Conservation (phyloP, 495 filamentous ascomycete species). For the Lepidopterella palustris region DNA sequence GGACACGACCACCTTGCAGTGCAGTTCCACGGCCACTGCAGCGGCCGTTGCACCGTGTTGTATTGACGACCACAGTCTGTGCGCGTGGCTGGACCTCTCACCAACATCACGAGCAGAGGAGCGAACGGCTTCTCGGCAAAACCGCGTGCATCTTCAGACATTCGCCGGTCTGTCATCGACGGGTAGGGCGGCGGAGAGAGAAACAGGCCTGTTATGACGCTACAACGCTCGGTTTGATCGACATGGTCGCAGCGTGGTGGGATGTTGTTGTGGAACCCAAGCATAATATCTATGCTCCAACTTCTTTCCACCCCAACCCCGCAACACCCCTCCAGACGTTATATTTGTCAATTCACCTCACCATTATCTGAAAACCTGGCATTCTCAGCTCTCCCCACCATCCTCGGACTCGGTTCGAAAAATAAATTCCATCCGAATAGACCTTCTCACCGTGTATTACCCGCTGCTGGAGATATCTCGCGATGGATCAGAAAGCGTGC, state of each 20-base stretch:
- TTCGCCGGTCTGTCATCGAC: not conserved
- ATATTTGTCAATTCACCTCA: not conserved
- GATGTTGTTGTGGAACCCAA: not conserved
- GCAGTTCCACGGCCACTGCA: too few relatives aligned
- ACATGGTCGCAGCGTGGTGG: not conserved
- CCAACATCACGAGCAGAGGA: too few relatives aligned
- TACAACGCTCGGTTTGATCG: not conserved
- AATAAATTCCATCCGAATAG: not conserved
- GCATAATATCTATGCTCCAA: not conserved
- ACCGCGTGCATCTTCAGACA: too few relatives aligned
- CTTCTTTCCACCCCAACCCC: not conserved
- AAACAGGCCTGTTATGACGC: not conserved
- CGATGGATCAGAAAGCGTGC: too few relatives aligned
- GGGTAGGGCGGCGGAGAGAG: not conserved
- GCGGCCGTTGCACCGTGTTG: too few relatives aligned
- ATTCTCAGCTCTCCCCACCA: not conserved
- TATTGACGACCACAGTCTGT: too few relatives aligned
- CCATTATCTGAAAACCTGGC: not conserved
- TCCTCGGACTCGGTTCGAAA: not conserved
- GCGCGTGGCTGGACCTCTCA: too few relatives aligned
- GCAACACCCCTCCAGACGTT: not conserved
- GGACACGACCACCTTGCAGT: not conserved
- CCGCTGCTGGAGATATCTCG: too few relatives aligned
- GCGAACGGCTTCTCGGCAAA: too few relatives aligned
- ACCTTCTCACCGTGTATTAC: too few relatives aligned